These are phyloP conservation scores for Lanmaoa rubissima DNA, from an alignment of 768 basidiomycete genomes.

Conservation along the genomic window DNA sequence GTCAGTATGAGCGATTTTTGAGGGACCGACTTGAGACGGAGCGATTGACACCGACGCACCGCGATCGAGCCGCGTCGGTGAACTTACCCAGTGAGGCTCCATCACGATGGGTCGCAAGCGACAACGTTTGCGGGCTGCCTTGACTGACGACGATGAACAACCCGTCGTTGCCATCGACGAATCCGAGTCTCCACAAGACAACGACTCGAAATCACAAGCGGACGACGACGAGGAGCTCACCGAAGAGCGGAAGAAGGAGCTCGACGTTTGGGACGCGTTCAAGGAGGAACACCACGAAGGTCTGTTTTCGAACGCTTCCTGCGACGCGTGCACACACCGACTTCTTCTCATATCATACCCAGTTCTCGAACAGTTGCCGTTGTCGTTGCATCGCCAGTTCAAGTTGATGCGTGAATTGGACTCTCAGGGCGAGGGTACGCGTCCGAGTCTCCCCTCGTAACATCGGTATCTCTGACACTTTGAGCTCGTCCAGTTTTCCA, in stretches of 20 bases:
- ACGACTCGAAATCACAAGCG: neutral
- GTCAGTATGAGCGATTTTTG: neutral
- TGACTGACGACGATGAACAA: slow-evolving; percentile 29
- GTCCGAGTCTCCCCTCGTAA: neutral
- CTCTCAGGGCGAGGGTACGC: slow-evolving; percentile 55
- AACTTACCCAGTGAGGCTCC: slow-evolving; percentile 9
- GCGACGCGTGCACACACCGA: neutral
- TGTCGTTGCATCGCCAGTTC: slow-evolving; percentile 70
- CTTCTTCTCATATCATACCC: neutral
- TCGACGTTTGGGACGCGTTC: slow-evolving; percentile 69
- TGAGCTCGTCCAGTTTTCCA: slow-evolving; percentile 36
- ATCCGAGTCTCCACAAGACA: slow-evolving; percentile 10
- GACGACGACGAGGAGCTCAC: slow-evolving; percentile 11
- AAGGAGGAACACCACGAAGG: slow-evolving; percentile 82
- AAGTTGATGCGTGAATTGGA: slow-evolving; percentile 73
- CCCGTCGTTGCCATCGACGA: slow-evolving; percentile 16
- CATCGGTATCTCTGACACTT: neutral
- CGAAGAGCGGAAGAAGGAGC: slow-evolving; percentile 48
- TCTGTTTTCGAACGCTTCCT: slow-evolving; percentile 25
- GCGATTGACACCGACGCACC: neutral
- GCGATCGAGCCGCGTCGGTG: slow-evolving; percentile 7
- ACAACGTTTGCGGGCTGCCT: slow-evolving; percentile 43
- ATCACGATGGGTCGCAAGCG: slow-evolving; percentile 42
- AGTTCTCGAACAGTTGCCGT: slow-evolving; percentile 80
- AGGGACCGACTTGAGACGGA: neutral